These are phyloP conservation scores for Diplodia sapinea DNA, from an alignment of 2,329 filamentous ascomycete genomes.

Conservation along the genomic window DNA sequence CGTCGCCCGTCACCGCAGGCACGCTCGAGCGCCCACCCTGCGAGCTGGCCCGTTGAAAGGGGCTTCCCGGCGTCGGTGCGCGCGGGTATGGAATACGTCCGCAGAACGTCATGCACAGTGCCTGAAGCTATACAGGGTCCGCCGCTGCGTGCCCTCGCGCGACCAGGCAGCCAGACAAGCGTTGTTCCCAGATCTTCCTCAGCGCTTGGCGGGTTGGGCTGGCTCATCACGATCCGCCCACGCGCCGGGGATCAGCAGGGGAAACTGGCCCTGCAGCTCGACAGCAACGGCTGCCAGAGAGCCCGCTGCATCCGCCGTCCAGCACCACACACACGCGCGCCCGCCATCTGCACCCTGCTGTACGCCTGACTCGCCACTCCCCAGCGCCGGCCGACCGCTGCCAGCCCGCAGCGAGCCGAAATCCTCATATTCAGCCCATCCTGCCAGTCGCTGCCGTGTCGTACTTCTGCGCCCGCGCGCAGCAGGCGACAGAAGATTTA, in stretches of 20 bases:
- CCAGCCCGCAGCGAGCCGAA: not conserved
- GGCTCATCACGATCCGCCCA: constrained; percentile 1
- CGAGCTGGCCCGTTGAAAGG: constrained; percentile 9
- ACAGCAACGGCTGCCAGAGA: not conserved
- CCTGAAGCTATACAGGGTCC: constrained; percentile 17
- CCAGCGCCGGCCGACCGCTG: not conserved
- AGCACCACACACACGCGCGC: not conserved
- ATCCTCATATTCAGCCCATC: too few relatives aligned
- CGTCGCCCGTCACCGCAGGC: not conserved
- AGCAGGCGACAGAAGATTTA: too few relatives aligned
- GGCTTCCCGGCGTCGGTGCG: constrained; percentile 10
- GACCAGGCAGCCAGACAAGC: not conserved
- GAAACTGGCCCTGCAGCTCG: constrained; percentile 11
- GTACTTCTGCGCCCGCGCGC: too few relatives aligned
- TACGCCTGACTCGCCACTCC: not conserved
- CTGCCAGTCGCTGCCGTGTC: too few relatives aligned
- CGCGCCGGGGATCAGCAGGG: constrained; percentile 22
- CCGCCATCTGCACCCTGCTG: not conserved
- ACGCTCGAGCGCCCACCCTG: not conserved
- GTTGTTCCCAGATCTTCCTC: constrained; percentile 5
- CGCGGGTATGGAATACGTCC: constrained; percentile 3
- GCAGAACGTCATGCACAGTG: constrained; percentile 8
- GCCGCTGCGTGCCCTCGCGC: constrained; percentile 10
- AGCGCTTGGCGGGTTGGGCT: constrained; percentile 17
- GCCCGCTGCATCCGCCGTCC: not conserved